Evolutionary conservation across 1,284 basidiomycete species (phyloP), one percentile per base, ranked within the genome.

Genomic region (Peniophora sp.): DNA sequence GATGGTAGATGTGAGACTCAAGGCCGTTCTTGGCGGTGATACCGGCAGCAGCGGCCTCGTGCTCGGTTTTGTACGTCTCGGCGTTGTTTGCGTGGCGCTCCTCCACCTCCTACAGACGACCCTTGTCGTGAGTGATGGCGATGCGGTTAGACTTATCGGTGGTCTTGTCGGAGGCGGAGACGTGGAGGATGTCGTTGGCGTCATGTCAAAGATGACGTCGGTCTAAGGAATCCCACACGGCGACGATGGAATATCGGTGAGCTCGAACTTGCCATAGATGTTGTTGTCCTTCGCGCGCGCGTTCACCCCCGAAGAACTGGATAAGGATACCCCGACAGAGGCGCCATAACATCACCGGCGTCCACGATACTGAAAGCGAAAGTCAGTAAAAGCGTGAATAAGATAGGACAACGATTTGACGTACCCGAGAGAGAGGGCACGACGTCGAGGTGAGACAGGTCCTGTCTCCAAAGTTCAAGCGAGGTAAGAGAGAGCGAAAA

Each of bases 231-330:
- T 93, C 79, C 96, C 96, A 76, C 96, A 93, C 57, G 96, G 95
- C 47, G 95, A 93, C 37, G 96, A 96, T 35, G 96, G 96, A 63
- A 99, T 97, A 57, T 95, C 95, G 51, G 94, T 87, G 49, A 98
- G 89, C 75, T 98, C 95, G 76, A 98, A 98, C 76, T 98, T 97
- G 67, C 96, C 96, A 71, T 98, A 92, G 50, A 98, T 70, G 79
- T 97, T 97, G 82, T 97, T 97, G 78, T 99, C 96, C 83, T 97
- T 98, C 58, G 95, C 97, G 65, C 94, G 91, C 92, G 80, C 96
- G 94, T 75, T 99, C 97, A 75, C 97, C 96, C 81, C 99, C 96
- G 74, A 82, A 99, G 54, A 99, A 95, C 72, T 97, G 95, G 73
- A 99, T 97, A 64, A 97, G 81, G 52, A 99, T 96, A 81, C 92